These are phyloP conservation scores for Colletotrichum phormii DNA, from an alignment of 2,329 filamentous ascomycete species.

Conservation along the genomic window DNA sequence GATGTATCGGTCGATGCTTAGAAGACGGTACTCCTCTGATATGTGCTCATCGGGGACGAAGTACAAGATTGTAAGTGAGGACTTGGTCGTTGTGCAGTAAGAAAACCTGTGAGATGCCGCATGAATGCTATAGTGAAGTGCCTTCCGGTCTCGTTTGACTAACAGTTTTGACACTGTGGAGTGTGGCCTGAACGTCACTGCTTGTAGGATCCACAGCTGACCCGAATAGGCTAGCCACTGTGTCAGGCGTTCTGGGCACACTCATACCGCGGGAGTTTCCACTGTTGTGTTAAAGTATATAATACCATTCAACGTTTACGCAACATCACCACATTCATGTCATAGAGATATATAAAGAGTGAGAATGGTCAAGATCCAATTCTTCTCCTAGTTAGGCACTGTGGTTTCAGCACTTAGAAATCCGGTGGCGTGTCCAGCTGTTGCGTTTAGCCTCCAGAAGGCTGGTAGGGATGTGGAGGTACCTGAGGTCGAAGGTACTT, in stretches of 20 bases:
- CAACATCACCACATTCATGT: background rate
- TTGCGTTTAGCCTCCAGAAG: background rate
- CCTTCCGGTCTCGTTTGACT: background rate
- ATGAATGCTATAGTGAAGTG: background rate
- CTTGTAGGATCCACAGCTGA: background rate
- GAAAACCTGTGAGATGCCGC: background rate
- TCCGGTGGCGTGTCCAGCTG: background rate
- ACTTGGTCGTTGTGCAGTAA: background rate
- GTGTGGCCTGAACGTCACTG: background rate
- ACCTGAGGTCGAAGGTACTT: background rate
- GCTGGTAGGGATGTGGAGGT: background rate
- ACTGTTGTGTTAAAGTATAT: background rate
- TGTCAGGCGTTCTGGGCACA: background rate
- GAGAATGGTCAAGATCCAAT: background rate
- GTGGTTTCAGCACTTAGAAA: background rate
- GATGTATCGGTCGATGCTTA: background rate
- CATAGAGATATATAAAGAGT: background rate
- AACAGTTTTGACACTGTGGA: slow-evolving; percentile 5
- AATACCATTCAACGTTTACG: background rate
- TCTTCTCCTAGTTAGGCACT: background rate
- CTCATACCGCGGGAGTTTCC: background rate
- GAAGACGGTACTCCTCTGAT: too few relatives aligned
- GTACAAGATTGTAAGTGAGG: background rate
- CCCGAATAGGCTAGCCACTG: background rate
- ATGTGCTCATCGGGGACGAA: background rate